Conservation (phyloP, 306 rosid genomes). For the Begonia loranthoides region DNA sequence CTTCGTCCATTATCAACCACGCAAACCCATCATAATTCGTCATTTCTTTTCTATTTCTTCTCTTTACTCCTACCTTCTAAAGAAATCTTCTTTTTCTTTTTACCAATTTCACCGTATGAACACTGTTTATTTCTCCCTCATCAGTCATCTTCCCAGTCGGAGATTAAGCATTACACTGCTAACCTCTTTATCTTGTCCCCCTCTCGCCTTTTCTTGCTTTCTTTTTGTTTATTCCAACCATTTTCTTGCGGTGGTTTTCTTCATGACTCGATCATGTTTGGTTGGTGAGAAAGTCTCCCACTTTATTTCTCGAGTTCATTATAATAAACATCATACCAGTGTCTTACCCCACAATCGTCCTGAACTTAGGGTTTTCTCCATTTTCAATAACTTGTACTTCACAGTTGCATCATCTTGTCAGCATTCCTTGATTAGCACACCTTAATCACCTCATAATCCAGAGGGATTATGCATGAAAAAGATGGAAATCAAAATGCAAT, state of each 20-base stretch:
- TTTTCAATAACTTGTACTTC: too few species aligned
- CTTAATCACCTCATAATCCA: too few species aligned
- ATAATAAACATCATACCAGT: background rate
- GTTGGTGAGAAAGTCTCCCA: background rate
- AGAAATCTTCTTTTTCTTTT: background rate
- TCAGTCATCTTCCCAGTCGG: background rate
- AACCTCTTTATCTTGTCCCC: background rate
- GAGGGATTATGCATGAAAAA: too few species aligned
- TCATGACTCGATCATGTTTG: too few species aligned
- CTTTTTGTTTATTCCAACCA: background rate
- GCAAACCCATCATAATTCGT: constrained; percentile 12
- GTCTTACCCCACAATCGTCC: too few species aligned
- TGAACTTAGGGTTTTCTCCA: too few species aligned
- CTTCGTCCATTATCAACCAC: constrained; percentile 17
- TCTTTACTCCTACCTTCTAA: background rate
- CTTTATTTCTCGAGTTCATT: background rate
- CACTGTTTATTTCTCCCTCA: background rate
- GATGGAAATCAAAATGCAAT: too few species aligned
- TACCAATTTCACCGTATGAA: background rate
- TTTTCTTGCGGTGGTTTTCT: too few species aligned
- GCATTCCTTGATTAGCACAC: too few species aligned
- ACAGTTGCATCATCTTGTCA: too few species aligned
- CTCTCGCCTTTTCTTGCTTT: background rate
- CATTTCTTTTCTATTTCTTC: too few species aligned
- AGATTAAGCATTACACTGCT: too few species aligned